These are phyloP conservation scores for Carex littledalei DNA, from an alignment of 176 grass and related monocot genomes.

Conservation along the genomic window DNA sequence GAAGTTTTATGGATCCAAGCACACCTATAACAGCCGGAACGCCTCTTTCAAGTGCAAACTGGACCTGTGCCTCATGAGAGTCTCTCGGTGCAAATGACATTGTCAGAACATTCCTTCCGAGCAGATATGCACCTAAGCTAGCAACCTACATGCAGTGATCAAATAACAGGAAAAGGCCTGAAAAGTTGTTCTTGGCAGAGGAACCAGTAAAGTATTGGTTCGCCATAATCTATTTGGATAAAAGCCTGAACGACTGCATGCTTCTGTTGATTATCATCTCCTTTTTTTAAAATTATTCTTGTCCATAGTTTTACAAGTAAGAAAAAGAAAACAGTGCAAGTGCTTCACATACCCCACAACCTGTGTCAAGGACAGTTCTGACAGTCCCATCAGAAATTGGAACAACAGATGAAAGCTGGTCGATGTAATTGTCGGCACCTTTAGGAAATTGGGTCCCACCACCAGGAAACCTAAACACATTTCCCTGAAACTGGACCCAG, in stretches of 20 bases:
- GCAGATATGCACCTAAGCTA: slow-evolving; percentile 76
- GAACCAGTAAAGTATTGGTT: too few relatives aligned
- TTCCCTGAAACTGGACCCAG: slow-evolving; percentile 78
- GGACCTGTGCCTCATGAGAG: slow-evolving; percentile 93
- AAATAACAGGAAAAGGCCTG: neutral
- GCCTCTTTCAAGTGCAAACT: slow-evolving; percentile 88
- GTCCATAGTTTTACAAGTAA: neutral
- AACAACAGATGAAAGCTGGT: slow-evolving; percentile 58
- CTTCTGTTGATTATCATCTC: too few relatives aligned
- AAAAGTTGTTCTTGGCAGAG: too few relatives aligned
- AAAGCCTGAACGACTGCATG: too few relatives aligned
- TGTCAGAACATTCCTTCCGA: slow-evolving; percentile 55
- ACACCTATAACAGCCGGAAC: slow-evolving; percentile 91
- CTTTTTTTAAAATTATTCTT: too few relatives aligned
- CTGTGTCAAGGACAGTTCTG: slow-evolving; percentile 83
- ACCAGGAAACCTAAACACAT: slow-evolving; percentile 69
- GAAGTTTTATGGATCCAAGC: slow-evolving; percentile 80
- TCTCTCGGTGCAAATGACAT: slow-evolving; percentile 95
- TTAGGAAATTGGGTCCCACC: slow-evolving; percentile 85
- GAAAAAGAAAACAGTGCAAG: neutral
- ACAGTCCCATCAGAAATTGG: slow-evolving; percentile 58
- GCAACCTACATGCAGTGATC: slow-evolving; percentile 42
- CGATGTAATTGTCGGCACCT: slow-evolving; percentile 80
- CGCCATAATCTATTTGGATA: too few relatives aligned
- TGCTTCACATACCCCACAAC: slow-evolving; percentile 58